Evolutionary conservation across 352 stramenopile species (phyloP), one percentile per base, ranked within the genome.

Genomic region (Phytophthora fragariae): DNA sequence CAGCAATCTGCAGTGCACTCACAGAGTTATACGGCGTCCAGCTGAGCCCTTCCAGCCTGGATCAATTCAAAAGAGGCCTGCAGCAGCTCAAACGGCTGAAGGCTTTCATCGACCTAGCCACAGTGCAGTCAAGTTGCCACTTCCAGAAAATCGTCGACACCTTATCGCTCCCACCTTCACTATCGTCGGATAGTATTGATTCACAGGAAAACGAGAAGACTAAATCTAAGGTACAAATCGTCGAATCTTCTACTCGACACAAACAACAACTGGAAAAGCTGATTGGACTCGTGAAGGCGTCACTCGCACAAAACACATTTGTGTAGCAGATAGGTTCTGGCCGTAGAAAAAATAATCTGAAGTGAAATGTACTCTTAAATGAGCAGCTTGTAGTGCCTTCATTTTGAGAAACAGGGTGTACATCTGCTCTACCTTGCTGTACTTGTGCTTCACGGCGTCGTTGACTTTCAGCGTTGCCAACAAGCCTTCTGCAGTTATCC

Each of bases 211-310:
- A 12, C 2, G 31, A 54, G 12, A 12, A 65, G 31, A 27, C 35
- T 12, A 29, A 70, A 21, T 27, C 17, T 53, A 7, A n/a, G 9
- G 3, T 11, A 1, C 17, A 44, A 53, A 37, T 55, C 21, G 27
- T 41, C 21, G 65, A 60, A 37, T 52, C 53, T 58, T 65, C 66
- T 29, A 67, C 37, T 27, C 55, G 27, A 39, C 82, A 88, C 62
- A 89, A 83, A 54, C 72, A 84, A 29, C 81, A 88, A 55, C 63
- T 90, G 41, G 82, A 89, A 65, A 70, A 85, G 24, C 65, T 90
- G 47, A 88, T 90, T 65, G 75, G 82, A 2, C 61, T 90, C n/a
- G 77, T 91, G 29, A 80, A 88, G 57, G 56, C 62, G 29, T 84
- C 76, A 12, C 57, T 84, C 11, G 19, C 37, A 31, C 29, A 31